Evolutionary conservation across 2,329 filamentous ascomycete species (phyloP).

Genomic region (Sphaerulina vaccinii): DNA sequence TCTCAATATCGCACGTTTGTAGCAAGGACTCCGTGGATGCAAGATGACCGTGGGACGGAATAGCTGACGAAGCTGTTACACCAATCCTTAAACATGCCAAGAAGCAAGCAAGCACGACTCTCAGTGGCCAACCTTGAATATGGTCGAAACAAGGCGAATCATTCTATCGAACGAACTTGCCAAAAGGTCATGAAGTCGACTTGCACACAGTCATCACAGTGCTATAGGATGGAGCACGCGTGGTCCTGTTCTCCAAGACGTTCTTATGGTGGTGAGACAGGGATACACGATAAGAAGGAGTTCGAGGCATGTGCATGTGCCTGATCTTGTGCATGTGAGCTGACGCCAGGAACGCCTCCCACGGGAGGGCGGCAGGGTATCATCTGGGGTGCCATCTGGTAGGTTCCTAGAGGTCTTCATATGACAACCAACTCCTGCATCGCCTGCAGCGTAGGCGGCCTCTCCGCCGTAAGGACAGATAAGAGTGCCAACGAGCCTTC

Average conservation of each 20-base stretch:
- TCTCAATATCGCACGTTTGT: neutral
- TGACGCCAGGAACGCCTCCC: constrained; percentile 1
- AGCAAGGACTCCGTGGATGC: neutral
- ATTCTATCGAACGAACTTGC: too few relatives aligned
- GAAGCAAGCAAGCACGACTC: neutral
- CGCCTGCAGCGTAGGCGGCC: neutral
- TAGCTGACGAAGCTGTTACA: neutral
- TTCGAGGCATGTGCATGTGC: neutral
- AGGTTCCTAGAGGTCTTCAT: neutral
- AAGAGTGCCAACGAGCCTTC: too few relatives aligned
- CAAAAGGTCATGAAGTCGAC: too few relatives aligned
- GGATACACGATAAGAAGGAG: neutral
- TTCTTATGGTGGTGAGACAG: neutral
- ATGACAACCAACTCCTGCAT: neutral
- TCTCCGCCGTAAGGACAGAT: neutral
- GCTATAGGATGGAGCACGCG: too few relatives aligned
- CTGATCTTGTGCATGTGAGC: neutral
- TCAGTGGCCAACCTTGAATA: neutral
- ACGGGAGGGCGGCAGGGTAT: neutral
- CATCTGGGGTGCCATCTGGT: neutral
- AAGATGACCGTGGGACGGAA: too few relatives aligned
- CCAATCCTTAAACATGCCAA: neutral
- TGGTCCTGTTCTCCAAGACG: neutral
- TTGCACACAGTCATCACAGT: too few relatives aligned
- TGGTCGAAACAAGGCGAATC: neutral